These are phyloP conservation scores for Phellinidium pouzarii DNA, from an alignment of 1,284 basidiomycete genomes.

Conservation along the genomic window DNA sequence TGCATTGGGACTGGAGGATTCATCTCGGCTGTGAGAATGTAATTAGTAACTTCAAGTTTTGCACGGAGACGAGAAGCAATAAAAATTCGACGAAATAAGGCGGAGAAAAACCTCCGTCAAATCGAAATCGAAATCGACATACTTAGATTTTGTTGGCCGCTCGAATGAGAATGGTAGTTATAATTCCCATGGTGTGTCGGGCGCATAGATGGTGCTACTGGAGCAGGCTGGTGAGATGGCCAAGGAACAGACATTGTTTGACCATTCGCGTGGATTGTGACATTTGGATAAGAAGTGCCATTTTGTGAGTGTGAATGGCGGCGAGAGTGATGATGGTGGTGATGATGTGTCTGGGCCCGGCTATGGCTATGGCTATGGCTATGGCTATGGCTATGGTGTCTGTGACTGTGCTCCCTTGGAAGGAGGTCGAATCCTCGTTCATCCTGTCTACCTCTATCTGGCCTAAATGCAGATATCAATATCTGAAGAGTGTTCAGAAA, in stretches of 20 bases:
- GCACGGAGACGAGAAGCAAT: neutral
- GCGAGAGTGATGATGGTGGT: neutral
- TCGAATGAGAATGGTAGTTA: neutral
- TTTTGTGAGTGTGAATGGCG: neutral
- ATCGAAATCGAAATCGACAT: too few relatives aligned
- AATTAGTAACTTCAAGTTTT: neutral
- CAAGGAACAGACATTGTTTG: conserved; percentile 8
- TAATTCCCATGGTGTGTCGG: neutral
- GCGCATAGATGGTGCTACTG: neutral
- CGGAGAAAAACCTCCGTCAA: too few relatives aligned
- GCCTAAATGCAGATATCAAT: neutral
- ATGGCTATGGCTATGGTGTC: neutral
- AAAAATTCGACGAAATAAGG: too few relatives aligned
- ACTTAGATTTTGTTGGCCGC: too few relatives aligned
- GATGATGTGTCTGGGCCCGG: neutral
- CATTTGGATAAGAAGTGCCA: neutral
- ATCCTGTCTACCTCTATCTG: conserved; percentile 3
- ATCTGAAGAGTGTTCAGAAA: too few relatives aligned
- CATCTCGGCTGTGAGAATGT: neutral
- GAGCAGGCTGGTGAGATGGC: neutral
- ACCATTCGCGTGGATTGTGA: conserved; percentile 9
- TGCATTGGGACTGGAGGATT: conserved; percentile 2
- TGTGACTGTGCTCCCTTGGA: conserved; percentile 1
- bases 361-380: conserved; percentile 1
- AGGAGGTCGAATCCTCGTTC: conserved; percentile 9